Base-by-base conservation (phyloP, 1,284 basidiomycete species). In the Tremellales sp. region DNA sequence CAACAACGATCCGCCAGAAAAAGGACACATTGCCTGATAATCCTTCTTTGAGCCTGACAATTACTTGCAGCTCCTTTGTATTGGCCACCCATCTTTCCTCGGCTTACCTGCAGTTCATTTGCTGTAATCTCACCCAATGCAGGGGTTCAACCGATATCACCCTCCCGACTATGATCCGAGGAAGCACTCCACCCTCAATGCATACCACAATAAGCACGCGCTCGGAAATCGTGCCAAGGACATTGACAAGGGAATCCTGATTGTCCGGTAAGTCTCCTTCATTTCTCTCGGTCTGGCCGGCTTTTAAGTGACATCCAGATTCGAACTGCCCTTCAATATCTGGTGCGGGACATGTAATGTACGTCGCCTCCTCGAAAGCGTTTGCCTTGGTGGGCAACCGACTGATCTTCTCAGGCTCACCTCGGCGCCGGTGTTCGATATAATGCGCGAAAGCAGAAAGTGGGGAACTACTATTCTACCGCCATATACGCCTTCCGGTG, bases 401-500 rank as follows among this genome's bases (percentile, higher is more conserved):
- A 39, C 50, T 53, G 35, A 54, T 43, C 9, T 21, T 27, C 33
- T 13, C 48, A 66, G 71, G 86, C 85, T 58, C 92, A 95, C 73
- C 89, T 97, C 50, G 92, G 92, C 14, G 93, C 93, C 80, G 92
- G 93, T 24, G 93, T 97, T 3, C 86, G 95, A 2, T 98, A 95
- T 77, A 99, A 99, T 62, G 95, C 95, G 0, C 91, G 97, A 71
- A 99, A 99, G 79, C 85, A 85, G 74, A 95, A 94, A 71, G 81
- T 95, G 16, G 95, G 93, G n/a, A 83, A 81, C 55, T 98, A 99
- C 74, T 90, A 88, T 65, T 86, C 85, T 0, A 97, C 93, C 0
- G 88, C 92, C 2, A 95, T 99, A 45, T 97, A 78, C 70, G 86
- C 83, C 0, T 99, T 99, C 68, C 79, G 87, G 31, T 98, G 94